These are phyloP conservation scores for Lasiosphaeria hispida DNA, from an alignment of 495 filamentous ascomycete genomes.

Conservation along the genomic window DNA sequence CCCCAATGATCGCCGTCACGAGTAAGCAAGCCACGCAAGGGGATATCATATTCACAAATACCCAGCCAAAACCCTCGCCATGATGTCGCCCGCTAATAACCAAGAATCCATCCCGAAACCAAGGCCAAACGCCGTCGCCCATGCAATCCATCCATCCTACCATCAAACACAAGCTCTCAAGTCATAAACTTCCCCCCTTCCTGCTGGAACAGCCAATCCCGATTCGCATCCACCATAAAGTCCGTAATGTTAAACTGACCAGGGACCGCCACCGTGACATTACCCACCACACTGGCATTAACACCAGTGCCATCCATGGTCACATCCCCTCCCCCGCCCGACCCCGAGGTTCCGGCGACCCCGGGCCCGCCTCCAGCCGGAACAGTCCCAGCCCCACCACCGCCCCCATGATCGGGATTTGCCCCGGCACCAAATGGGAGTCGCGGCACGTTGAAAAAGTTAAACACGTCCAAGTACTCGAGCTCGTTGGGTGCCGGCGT, in stretches of 20 bases:
- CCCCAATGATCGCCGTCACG: no score
- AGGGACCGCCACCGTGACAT: constrained; percentile 17
- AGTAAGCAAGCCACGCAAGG: not conserved
- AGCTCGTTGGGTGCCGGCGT: constrained; percentile 77
- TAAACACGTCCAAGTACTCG: constrained; percentile 90
- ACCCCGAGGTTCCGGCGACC: not conserved
- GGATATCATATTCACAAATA: constrained; percentile 14
- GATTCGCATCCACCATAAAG: constrained; percentile 62
- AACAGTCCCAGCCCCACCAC: constrained; percentile 2
- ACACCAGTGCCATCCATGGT: constrained; percentile 1
- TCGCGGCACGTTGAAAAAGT: constrained; percentile 86
- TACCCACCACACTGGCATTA: not conserved
- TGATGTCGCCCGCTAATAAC: not conserved
- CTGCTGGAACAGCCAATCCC: constrained; percentile 60
- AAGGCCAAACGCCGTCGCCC: constrained; percentile 4
- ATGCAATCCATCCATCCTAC: not conserved
- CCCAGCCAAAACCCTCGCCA: not conserved
- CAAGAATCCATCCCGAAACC: not conserved
- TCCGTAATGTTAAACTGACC: constrained; percentile 64
- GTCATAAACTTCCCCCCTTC: constrained; percentile 28
- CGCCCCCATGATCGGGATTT: constrained; percentile 15
- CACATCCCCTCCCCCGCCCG: not conserved
- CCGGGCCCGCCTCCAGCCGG: constrained; percentile 1
- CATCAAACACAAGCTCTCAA: not conserved
- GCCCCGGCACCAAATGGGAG: constrained; percentile 51